These are phyloP conservation scores for Zoysia matrella DNA, from an alignment of 202 grass and related monocot genomes.

Conservation along the genomic window DNA sequence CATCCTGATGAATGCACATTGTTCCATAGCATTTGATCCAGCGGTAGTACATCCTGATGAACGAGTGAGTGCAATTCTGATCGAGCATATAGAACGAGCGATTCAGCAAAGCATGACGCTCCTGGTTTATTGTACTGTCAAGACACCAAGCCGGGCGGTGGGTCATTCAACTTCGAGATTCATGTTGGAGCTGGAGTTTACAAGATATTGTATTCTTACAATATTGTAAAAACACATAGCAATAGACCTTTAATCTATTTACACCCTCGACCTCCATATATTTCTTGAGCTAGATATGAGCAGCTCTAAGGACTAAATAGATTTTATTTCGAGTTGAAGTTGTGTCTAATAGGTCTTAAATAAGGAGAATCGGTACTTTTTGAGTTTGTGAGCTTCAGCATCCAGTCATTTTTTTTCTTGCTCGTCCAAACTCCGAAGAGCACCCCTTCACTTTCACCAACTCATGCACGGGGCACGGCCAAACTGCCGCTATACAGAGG, in stretches of 20 bases:
- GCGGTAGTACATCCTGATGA: neutral
- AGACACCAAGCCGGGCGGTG: no score
- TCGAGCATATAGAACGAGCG: neutral
- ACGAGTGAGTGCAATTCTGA: conserved; percentile 3
- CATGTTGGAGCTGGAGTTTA: neutral
- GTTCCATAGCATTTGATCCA: neutral
- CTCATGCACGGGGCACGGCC: neutral
- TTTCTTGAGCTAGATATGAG: no score
- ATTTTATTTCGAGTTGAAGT: no score
- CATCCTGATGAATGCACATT: conserved; percentile 2
- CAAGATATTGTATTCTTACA: no score
- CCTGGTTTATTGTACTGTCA: neutral
- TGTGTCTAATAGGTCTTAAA: no score
- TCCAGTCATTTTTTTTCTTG: neutral
- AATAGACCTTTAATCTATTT: no score
- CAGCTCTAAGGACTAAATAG: no score
- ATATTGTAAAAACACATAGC: no score
- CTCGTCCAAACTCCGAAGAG: neutral
- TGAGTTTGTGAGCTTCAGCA: neutral
- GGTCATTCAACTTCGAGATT: neutral
- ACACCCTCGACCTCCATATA: no score
- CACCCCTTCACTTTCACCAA: neutral
- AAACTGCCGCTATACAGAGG: conserved; percentile 8
- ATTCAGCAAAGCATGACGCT: conserved; percentile 20
- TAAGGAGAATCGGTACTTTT: neutral